phyloP scores from a whole-genome alignment of 441 rosid species.

The Viola pubescens region DNA sequence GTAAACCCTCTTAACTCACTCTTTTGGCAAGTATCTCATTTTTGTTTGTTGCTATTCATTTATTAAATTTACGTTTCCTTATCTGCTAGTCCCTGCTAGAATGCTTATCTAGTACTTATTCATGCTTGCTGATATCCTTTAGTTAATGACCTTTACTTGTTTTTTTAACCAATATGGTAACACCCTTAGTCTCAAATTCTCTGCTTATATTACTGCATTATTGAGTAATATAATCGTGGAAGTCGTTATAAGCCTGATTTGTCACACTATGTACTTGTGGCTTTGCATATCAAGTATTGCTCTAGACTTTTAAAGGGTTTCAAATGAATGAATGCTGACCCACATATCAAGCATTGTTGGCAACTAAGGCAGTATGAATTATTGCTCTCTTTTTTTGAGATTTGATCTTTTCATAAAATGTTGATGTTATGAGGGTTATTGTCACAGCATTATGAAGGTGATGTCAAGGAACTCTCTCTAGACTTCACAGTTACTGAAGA shows the following conservation, averaged over 20 bases:
- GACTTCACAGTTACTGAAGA: slow-evolving; percentile 96
- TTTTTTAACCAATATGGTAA: neutral
- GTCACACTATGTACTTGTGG: neutral
- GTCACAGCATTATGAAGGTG: slow-evolving; percentile 83
- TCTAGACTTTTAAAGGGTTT: neutral
- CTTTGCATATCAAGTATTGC: neutral
- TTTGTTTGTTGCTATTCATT: no score
- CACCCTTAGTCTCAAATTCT: slow-evolving; percentile 2
- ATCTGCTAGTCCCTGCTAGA: no score
- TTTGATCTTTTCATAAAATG: neutral
- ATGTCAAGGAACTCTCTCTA: slow-evolving; percentile 74
- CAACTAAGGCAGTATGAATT: neutral
- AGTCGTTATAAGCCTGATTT: neutral
- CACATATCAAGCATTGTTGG: slow-evolving; percentile 5
- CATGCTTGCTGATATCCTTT: neutral
- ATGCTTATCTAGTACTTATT: no score
- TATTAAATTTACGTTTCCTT: no score
- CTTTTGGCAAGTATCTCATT: no score
- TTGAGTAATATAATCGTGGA: neutral
- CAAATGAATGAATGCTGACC: neutral
- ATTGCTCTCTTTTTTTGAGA: no score
- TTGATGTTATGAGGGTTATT: slow-evolving; percentile 12
- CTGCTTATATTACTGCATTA: neutral
- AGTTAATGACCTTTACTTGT: slow-evolving; percentile 1
- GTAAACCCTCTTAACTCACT: slow-evolving; percentile 31